Evolutionary conservation across 2,329 filamentous ascomycete genomes (phyloP).

Genomic region (Cadophora gregata): DNA sequence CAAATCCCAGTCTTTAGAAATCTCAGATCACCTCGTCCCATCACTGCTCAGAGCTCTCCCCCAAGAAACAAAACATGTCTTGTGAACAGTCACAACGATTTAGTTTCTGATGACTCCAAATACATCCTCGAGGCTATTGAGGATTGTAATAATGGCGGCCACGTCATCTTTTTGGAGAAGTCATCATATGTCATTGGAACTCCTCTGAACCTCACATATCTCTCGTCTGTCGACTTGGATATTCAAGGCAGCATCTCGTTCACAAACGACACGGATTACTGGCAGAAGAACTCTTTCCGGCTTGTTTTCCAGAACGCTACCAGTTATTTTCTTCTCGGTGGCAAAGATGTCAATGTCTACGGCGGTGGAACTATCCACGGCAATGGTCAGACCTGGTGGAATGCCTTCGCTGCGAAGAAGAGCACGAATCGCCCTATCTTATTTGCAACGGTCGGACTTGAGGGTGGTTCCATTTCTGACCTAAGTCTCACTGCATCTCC

Average conservation of each 20-base stretch:
- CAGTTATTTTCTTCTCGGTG: constrained; percentile 13
- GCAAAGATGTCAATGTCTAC: constrained; percentile 18
- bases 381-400: constrained; percentile 21
- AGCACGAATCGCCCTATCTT: constrained; percentile 9
- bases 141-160: constrained; percentile 53
- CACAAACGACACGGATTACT: constrained; percentile 69
- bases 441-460: constrained; percentile 10
- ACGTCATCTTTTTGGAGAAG: constrained; percentile 52
- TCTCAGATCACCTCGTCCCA: constrained; percentile 23
- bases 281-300: constrained; percentile 45
- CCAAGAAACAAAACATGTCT: constrained; percentile 24
- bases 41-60: constrained; percentile 23
- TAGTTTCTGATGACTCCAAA: constrained; percentile 51
- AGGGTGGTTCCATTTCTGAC: constrained; percentile 13
- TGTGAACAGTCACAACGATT: constrained; percentile 23
- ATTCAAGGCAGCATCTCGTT: constrained; percentile 64
- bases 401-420: constrained; percentile 12
- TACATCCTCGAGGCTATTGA: constrained; percentile 55
- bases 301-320: constrained; percentile 14
- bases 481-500: constrained; percentile 9
- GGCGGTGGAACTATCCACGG: constrained; percentile 16
- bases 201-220: constrained; percentile 65
- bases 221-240: constrained; percentile 64
- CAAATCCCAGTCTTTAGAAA: constrained; percentile 21
- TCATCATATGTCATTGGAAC: constrained; percentile 51